Conservation (phyloP, 352 stramenopile genomes). For the Phytophthora cryptogea region DNA sequence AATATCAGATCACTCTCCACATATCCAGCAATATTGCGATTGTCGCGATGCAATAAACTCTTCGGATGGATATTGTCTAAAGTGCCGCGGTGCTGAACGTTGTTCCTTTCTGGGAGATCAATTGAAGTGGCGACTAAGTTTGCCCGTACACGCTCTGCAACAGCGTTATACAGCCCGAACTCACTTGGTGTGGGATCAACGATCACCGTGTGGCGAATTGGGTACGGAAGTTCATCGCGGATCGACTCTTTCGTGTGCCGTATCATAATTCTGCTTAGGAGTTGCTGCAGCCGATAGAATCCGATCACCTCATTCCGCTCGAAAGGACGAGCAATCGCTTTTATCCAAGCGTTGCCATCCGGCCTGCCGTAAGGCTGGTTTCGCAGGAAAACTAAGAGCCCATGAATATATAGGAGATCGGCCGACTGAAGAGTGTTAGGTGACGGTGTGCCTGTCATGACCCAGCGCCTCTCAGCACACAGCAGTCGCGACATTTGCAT, state of each 20-base stretch:
- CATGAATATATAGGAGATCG: conserved; percentile 89
- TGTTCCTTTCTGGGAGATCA: conserved; percentile 47
- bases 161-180: conserved; percentile 67
- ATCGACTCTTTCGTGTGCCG: conserved; percentile 94
- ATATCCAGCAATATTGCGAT: conserved; percentile 42
- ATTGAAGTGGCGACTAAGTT: conserved; percentile 67
- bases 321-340: conserved; percentile 73
- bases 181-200: conserved; percentile 60
- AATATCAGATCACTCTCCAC: conserved; percentile 48
- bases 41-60: conserved; percentile 69
- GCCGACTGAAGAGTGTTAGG: conserved; percentile 79
- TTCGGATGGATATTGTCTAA: conserved; percentile 37
- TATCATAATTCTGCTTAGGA: conserved; percentile 92
- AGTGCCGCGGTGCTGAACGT: neutral
- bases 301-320: conserved; percentile 49
- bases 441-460: conserved; percentile 97
- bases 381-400: conserved; percentile 88
- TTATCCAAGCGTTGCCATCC: conserved; percentile 67
- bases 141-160: conserved; percentile 46
- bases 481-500: conserved; percentile 87
- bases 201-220: conserved; percentile 47
- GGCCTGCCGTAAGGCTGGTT: conserved; percentile 80
- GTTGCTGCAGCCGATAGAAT: conserved; percentile 69
- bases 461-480: conserved; percentile 88
- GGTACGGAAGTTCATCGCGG: conserved; percentile 41